These are phyloP conservation scores for Chaetothyriales sp. DNA, from an alignment of 2,329 filamentous ascomycete species.

Conservation along the genomic window DNA sequence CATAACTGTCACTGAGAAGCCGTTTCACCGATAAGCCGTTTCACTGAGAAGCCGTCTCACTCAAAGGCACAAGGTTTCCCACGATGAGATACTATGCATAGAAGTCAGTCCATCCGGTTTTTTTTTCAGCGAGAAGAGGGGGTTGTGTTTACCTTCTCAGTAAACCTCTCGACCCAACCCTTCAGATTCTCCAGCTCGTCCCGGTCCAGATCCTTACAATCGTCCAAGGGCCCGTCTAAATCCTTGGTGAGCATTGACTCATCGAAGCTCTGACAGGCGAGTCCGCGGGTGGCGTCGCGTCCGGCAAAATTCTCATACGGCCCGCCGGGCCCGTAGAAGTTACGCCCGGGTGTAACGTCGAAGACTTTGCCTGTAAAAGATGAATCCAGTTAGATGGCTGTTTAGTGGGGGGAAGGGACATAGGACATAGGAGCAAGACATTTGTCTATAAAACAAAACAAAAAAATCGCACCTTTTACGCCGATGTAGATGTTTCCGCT, in stretches of 20 bases:
- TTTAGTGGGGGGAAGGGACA: background rate
- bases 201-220: slow-evolving; percentile 52
- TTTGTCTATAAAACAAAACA: background rate
- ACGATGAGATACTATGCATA: slow-evolving; percentile 62
- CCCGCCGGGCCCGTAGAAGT: slow-evolving; percentile 92
- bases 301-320: slow-evolving; percentile 96
- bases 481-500: background rate
- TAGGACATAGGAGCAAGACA: too few relatives aligned
- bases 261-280: slow-evolving; percentile 88
- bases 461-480: background rate
- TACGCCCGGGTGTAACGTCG: slow-evolving; percentile 71
- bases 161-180: slow-evolving; percentile 89
- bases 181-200: slow-evolving; percentile 72
- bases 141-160: slow-evolving; percentile 46
- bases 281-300: slow-evolving; percentile 71
- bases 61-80: slow-evolving; percentile 57
- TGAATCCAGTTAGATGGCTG: slow-evolving; percentile 43
- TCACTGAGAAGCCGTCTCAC: background rate
- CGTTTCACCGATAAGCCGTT: background rate
- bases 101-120: background rate
- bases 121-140: background rate
- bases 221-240: slow-evolving; percentile 68
- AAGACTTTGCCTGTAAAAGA: slow-evolving; percentile 86
- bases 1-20: background rate
- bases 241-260: slow-evolving; percentile 90